These are phyloP conservation scores for Cryphonectria carpinicola DNA, from an alignment of 2,329 filamentous ascomycete species.

Conservation along the genomic window DNA sequence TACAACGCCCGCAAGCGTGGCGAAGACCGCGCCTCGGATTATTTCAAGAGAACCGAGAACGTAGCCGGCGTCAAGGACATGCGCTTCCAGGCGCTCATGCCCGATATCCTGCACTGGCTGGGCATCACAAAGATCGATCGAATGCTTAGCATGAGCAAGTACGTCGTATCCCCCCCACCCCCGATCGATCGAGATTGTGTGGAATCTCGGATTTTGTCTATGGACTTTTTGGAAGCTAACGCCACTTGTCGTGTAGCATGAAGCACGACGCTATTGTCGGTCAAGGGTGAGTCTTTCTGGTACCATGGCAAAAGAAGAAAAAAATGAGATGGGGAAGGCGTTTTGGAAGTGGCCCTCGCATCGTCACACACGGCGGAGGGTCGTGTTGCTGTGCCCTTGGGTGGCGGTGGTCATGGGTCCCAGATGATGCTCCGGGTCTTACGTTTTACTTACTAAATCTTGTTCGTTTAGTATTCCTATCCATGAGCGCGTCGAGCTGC, in stretches of 20 bases:
- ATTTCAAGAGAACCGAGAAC: conserved; percentile 97
- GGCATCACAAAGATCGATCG: conserved; percentile 98
- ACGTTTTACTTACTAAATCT: conserved; percentile 29
- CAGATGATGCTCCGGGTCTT: neutral
- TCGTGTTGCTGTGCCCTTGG: neutral
- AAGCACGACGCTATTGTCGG: conserved; percentile 88
- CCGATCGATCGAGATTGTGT: conserved; percentile 16
- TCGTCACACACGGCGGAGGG: conserved; percentile 12
- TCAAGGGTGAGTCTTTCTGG: conserved; percentile 62
- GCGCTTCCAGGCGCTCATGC: conserved; percentile 98
- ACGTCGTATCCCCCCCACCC: conserved; percentile 40
- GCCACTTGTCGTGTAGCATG: conserved; percentile 61
- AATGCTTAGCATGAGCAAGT: conserved; percentile 99
- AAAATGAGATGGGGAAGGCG: neutral
- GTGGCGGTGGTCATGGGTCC: conserved; percentile 31
- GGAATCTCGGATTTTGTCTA: neutral
- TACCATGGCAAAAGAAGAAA: conserved; percentile 4
- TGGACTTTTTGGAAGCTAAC: neutral
- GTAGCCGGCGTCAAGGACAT: conserved; percentile 96
- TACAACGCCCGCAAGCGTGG: conserved; percentile 84
- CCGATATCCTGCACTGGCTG: conserved; percentile 96
- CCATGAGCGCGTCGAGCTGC: conserved; percentile 86
- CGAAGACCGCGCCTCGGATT: conserved; percentile 81
- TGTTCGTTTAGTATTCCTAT: conserved; percentile 69
- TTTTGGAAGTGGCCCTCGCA: neutral